Base-by-base conservation (phyloP, 352 stramenopile species). In the Globisporangium nodosum region DNA sequence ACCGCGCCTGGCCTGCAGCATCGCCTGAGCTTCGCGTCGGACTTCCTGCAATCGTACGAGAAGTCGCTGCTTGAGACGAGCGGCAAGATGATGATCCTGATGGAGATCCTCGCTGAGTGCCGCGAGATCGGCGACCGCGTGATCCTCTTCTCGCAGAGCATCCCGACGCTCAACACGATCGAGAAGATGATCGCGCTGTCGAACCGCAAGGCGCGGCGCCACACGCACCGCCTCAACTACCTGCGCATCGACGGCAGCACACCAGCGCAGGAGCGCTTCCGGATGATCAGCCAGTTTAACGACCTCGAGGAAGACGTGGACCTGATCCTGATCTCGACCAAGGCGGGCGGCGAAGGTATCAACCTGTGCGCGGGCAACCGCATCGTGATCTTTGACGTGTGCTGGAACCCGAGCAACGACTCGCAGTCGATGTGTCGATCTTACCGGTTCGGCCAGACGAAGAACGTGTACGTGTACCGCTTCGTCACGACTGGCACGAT, bases 401-500 rank as follows among this genome's bases (percentile, higher is more conserved):
- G 88, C 51, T 97, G 89, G 89, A 97, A 97, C 48, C 89, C 89
- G 21, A 96, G 87, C 66, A 91, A 95, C 24, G 89, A 97, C 51
- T 86, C 88, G 0, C 84, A 97, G 70, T 95, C 88, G 4, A 97
- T 97, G 90, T 97, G 90, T 64, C 85, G 91, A 21, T 96, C 79
- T 15, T 97, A 97, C 54, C 88, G 91, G 9, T 97, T 97, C 66
- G 91, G 92, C 1, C 92, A 98, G 61, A 85, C 71, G 0, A 97
- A 97, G 58, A 76, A 81, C 9, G 91, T 97, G 16, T 97, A 90
- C 60, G 90, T 98, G 4, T 98, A 98, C 54, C 84, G 90, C 0
- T 91, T 98, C 24, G 90, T 98, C 49, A 85, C 88, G 15, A 87
- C 80, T 31, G 89, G 87, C 1, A 97, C 92, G 8, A 96, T 98